Evolutionary conservation across 2,329 filamentous ascomycete genomes (phyloP).

Genomic region (Aspergillus bombycis): DNA sequence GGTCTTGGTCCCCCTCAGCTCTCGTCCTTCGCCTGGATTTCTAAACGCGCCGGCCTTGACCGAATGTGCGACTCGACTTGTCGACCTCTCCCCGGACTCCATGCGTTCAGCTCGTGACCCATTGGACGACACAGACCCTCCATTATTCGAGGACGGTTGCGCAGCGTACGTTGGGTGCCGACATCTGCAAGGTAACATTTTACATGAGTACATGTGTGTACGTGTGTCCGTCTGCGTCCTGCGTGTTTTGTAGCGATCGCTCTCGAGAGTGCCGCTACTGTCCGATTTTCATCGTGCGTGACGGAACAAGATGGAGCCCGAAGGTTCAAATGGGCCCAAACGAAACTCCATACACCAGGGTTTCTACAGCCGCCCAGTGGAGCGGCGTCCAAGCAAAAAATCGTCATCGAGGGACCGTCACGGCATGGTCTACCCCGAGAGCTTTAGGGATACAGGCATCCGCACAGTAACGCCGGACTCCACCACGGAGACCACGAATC

Average conservation of each 20-base stretch:
- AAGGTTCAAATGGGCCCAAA: conserved; percentile 44
- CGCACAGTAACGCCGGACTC: conserved; percentile 53
- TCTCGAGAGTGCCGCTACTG: conserved; percentile 25
- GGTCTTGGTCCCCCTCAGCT: conserved; percentile 14
- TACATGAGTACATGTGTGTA: conserved; percentile 23
- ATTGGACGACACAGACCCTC: conserved; percentile 35
- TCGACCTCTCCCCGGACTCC: conserved; percentile 36
- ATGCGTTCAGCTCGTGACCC: conserved; percentile 42
- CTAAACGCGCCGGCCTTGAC: conserved; percentile 29
- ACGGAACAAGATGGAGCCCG: conserved; percentile 44
- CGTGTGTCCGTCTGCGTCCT: conserved; percentile 28
- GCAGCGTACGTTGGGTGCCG: conserved; percentile 29
- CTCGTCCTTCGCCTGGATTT: conserved; percentile 19
- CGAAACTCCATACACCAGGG: conserved; percentile 45
- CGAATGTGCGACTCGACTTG: conserved; percentile 40
- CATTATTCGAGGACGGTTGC: conserved; percentile 38
- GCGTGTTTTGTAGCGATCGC: conserved; percentile 29
- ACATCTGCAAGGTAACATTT: conserved; percentile 29
- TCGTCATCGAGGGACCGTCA: conserved; percentile 51
- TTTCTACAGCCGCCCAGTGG: conserved; percentile 43
- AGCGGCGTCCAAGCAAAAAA: conserved; percentile 51
- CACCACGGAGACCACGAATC: conserved; percentile 35
- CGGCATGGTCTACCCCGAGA: conserved; percentile 51
- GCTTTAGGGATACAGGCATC: conserved; percentile 48
- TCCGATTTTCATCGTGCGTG: conserved; percentile 24